These are phyloP conservation scores for Jamesozyma lodderae DNA, from an alignment of 805 yeast species.

Conservation along the genomic window DNA sequence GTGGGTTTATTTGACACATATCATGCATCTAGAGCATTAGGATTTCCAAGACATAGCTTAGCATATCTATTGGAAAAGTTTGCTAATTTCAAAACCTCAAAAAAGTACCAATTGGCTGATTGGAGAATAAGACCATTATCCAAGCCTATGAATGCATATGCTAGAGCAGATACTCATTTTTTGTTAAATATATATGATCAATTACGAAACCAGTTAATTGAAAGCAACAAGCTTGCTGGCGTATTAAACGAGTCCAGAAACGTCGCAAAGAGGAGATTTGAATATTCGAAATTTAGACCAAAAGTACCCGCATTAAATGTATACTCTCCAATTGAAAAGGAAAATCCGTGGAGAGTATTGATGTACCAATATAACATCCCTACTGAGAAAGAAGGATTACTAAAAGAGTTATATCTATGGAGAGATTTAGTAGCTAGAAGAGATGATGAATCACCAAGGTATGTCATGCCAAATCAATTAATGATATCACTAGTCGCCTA, in stretches of 20 bases:
- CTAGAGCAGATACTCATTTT: slow-evolving; percentile 93
- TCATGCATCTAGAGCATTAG: slow-evolving; percentile 76
- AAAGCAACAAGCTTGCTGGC: slow-evolving; percentile 40
- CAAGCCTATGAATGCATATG: slow-evolving; percentile 69
- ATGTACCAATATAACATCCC: slow-evolving; percentile 60
- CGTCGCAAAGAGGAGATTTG: slow-evolving; percentile 76
- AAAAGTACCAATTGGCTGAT: slow-evolving; percentile 91
- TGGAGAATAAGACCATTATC: slow-evolving; percentile 90
- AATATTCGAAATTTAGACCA: slow-evolving; percentile 60
- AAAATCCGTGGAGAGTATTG: slow-evolving; percentile 59
- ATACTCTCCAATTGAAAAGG: slow-evolving; percentile 43
- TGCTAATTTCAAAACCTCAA: slow-evolving; percentile 80
- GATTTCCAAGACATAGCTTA: slow-evolving; percentile 71
- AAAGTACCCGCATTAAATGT: slow-evolving; percentile 27
- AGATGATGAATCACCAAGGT: slow-evolving; percentile 78
- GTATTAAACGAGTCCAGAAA: slow-evolving; percentile 69
- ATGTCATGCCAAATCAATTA: slow-evolving; percentile 72
- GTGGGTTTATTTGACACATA: slow-evolving; percentile 89
- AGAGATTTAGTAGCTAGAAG: slow-evolving; percentile 68
- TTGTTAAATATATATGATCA: slow-evolving; percentile 70
- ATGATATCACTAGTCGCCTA: slow-evolving; percentile 51
- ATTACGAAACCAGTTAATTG: slow-evolving; percentile 53
- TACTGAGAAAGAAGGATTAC: slow-evolving; percentile 41
- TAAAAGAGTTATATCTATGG: slow-evolving; percentile 66
- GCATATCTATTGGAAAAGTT: slow-evolving; percentile 74